These are phyloP conservation scores for Zygosaccharomyces pseudobailii DNA, from an alignment of 1,139 yeast species.

Conservation along the genomic window DNA sequence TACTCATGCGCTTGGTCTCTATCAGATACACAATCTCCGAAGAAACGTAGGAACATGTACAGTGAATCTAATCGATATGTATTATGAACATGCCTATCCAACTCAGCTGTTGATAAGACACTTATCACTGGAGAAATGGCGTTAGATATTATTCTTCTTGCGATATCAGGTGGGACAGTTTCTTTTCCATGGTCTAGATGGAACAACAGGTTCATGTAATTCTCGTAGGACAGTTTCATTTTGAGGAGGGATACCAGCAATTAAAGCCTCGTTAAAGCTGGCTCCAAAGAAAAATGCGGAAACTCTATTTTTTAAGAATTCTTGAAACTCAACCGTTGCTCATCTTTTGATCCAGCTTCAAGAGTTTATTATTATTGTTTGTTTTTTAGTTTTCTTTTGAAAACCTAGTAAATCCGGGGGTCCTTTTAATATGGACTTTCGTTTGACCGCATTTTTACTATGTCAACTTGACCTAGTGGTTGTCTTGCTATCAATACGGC, in stretches of 20 bases:
- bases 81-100: constrained; percentile 30
- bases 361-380: neutral
- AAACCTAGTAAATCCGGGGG: neutral
- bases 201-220: constrained; percentile 29
- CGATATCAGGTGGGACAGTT: constrained; percentile 30
- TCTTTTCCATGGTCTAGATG: constrained; percentile 28
- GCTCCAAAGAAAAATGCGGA: neutral
- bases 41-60: constrained; percentile 29
- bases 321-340: neutral
- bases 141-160: constrained; percentile 31
- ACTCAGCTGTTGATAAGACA: constrained; percentile 27
- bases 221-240: constrained; percentile 29
- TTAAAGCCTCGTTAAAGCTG: neutral
- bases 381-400: neutral
- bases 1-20: constrained; percentile 33
- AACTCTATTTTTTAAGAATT: neutral
- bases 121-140: constrained; percentile 35
- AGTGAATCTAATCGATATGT: constrained; percentile 27
- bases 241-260: neutral
- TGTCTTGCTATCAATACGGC: neutral
- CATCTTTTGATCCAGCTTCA: neutral
- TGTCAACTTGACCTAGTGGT: neutral
- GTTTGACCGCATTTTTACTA: neutral
- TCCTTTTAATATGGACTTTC: neutral
- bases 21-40: constrained; percentile 35